A percentile compares a stretch with the other conserved stretches of the same genome.
phyloP scores from a whole-genome alignment of 768 basidiomycete species.

The Hysterangium stoloniferum region DNA sequence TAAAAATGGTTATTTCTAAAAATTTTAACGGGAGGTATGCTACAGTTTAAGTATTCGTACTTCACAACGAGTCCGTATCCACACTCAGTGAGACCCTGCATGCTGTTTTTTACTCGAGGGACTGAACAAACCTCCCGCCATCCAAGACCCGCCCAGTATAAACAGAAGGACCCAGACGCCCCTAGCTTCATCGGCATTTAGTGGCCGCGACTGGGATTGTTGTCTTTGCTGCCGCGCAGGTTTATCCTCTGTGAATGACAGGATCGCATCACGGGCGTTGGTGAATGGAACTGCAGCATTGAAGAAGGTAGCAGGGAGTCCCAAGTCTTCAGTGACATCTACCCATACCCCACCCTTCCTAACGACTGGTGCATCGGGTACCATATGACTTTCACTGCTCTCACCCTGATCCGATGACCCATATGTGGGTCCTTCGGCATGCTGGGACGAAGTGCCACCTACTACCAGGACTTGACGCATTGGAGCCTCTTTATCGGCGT shows the following conservation, averaged over 20 bases:
- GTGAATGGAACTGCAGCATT: constrained; percentile 11
- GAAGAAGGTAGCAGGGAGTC: constrained; percentile 27
- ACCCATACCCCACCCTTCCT: constrained; percentile 22
- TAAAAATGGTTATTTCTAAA: too few relatives aligned
- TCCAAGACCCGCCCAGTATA: constrained; percentile 41
- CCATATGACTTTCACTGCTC: constrained; percentile 17
- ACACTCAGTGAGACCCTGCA: too few relatives aligned
- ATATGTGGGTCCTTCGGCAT: constrained; percentile 40
- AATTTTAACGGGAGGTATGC: too few relatives aligned
- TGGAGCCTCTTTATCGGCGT: constrained; percentile 19
- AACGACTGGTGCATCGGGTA: constrained; percentile 11
- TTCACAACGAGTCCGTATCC: too few relatives aligned
- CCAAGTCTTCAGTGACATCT: constrained; percentile 32
- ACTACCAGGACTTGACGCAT: constrained; percentile 46
- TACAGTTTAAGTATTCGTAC: too few relatives aligned
- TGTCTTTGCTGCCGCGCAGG: constrained; percentile 17
- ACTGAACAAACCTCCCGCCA: constrained; percentile 29
- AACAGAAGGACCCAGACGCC: constrained; percentile 45
- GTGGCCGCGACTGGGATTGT: constrained; percentile 22
- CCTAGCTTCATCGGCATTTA: constrained; percentile 36
- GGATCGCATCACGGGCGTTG: constrained; percentile 12
- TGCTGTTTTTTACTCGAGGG: constrained; percentile 1
- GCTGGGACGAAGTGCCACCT: constrained; percentile 38
- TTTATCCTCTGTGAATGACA: too few relatives aligned
- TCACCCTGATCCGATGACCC: constrained; percentile 26